These are phyloP conservation scores for Emydomyces testavorans DNA, from an alignment of 2,329 filamentous ascomycete genomes.

Conservation along the genomic window DNA sequence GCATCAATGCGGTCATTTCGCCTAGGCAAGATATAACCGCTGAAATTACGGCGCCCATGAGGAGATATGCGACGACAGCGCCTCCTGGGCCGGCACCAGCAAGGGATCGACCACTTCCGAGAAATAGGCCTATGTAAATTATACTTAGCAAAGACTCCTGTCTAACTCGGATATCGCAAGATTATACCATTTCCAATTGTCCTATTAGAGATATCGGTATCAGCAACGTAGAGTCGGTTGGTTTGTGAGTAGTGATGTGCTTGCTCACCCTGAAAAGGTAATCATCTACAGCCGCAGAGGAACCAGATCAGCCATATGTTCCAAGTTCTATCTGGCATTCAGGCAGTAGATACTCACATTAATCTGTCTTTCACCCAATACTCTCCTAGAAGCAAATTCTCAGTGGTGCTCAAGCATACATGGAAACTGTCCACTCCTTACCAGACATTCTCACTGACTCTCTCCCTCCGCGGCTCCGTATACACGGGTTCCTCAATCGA, in stretches of 20 bases:
- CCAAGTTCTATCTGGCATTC: background rate
- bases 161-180: background rate
- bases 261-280: constrained; percentile 33
- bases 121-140: constrained; percentile 27
- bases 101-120: constrained; percentile 33
- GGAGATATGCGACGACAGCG: constrained; percentile 31
- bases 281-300: constrained; percentile 29
- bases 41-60: constrained; percentile 37
- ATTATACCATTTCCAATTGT: constrained; percentile 33
- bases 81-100: constrained; percentile 34
- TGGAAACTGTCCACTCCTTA: constrained; percentile 3
- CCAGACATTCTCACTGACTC: constrained; percentile 17
- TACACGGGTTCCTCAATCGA: constrained; percentile 15
- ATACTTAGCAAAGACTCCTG: background rate
- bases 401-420: background rate
- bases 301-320: background rate
- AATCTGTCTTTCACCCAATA: constrained; percentile 34
- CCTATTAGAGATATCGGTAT: constrained; percentile 16
- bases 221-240: background rate
- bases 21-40: constrained; percentile 36
- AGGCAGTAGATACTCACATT: constrained; percentile 20
- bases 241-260: background rate
- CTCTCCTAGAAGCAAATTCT: constrained; percentile 24
- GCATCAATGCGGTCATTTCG: constrained; percentile 34
- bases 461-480: constrained; percentile 12